phyloP scores from a whole-genome alignment of 768 basidiomycete genomes.

The Phanerodontia chrysosporium region DNA sequence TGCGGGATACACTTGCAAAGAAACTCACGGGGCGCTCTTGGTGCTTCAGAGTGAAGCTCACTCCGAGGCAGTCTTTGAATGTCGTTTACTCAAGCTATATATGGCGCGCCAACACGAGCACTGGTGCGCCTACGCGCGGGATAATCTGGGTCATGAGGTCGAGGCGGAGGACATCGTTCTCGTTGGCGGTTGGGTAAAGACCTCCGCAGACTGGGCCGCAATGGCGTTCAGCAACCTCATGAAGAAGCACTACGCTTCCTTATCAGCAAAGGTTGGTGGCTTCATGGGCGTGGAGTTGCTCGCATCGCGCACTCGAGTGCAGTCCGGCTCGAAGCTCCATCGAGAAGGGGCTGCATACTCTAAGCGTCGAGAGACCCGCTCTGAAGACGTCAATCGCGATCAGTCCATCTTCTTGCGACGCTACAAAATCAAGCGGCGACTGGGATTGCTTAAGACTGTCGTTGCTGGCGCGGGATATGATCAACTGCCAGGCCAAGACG shows the following conservation, averaged over 20 bases:
- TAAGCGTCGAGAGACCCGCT: neutral
- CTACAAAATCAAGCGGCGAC: slow-evolving; percentile 14
- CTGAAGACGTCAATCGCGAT: neutral
- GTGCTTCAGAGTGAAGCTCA: neutral
- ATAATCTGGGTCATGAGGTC: neutral
- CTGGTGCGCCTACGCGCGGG: neutral
- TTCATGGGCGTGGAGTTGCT: neutral
- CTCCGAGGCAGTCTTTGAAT: neutral
- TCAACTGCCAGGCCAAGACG: neutral
- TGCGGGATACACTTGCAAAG: neutral
- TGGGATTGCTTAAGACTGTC: neutral
- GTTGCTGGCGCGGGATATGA: neutral
- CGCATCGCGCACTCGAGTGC: neutral
- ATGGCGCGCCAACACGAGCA: neutral
- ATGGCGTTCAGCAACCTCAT: neutral
- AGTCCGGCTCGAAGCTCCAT: neutral
- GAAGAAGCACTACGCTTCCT: neutral
- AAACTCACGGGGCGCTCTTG: neutral
- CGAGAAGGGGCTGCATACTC: neutral
- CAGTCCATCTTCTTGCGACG: slow-evolving; percentile 16
- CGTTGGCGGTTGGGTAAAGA: neutral
- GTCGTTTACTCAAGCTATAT: neutral
- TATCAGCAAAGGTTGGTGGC: neutral
- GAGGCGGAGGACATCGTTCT: neutral
- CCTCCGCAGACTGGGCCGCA: neutral